Conservation (phyloP, 768 basidiomycete species). For the Saitozyma podzolica region DNA sequence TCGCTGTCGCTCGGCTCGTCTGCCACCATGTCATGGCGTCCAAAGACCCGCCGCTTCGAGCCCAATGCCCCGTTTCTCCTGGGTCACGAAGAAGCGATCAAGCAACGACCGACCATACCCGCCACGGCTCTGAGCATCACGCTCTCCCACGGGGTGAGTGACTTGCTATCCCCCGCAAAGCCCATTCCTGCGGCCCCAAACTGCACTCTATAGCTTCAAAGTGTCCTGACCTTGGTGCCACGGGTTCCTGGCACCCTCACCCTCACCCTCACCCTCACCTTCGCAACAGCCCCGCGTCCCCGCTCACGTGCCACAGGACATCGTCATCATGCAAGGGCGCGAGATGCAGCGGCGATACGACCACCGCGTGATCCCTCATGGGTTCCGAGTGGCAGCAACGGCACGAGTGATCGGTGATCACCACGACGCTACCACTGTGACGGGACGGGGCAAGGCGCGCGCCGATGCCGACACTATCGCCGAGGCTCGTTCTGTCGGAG, state of each 20-base stretch:
- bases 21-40: constrained; percentile 47
- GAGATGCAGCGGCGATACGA: constrained; percentile 37
- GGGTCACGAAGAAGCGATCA: constrained; percentile 3
- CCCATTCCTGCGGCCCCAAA: too few relatives aligned
- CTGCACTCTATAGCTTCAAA: not conserved
- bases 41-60: constrained; percentile 16
- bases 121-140: constrained; percentile 24
- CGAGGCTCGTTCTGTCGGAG: too few relatives aligned
- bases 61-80: constrained; percentile 11
- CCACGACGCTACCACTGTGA: not conserved
- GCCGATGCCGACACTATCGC: too few relatives aligned
- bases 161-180: not conserved
- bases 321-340: constrained; percentile 39
- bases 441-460: not conserved
- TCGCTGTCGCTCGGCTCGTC: constrained; percentile 41
- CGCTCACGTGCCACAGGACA: constrained; percentile 21
- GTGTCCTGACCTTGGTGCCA: not conserved
- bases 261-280: too few relatives aligned
- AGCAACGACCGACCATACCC: not conserved
- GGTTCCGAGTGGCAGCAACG: constrained; percentile 36
- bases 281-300: not conserved
- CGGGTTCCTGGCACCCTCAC: too few relatives aligned
- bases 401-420: constrained; percentile 27
- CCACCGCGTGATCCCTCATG: constrained; percentile 35
- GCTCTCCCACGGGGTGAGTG: constrained; percentile 41